Evolutionary conservation across 768 basidiomycete species (phyloP).

Genomic region (Tulasnella sp.): DNA sequence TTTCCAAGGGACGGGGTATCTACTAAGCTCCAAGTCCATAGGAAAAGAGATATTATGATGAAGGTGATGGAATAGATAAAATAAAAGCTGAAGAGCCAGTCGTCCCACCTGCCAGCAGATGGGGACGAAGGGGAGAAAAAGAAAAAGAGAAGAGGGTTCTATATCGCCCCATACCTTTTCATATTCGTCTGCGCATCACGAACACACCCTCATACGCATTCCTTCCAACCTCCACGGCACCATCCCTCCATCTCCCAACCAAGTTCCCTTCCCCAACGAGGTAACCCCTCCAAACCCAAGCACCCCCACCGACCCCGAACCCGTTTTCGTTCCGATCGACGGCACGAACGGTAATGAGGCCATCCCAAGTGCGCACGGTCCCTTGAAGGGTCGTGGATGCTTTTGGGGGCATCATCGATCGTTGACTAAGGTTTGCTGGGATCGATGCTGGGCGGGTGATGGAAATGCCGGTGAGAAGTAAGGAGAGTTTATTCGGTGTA

Average conservation of each 20-base stretch:
- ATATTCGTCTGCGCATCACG: conserved; percentile 23
- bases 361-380: conserved; percentile 67
- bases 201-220: conserved; percentile 78
- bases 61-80: too few species aligned
- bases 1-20: too few species aligned
- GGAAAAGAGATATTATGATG: too few species aligned
- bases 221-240: conserved; percentile 46
- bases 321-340: neutral
- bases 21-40: too few species aligned
- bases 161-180: too few species aligned
- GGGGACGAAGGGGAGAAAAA: too few species aligned
- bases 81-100: too few species aligned
- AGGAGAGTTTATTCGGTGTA: neutral
- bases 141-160: too few species aligned
- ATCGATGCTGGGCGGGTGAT: neutral
- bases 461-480: neutral
- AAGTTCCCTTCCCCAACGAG: conserved; percentile 57
- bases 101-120: too few species aligned
- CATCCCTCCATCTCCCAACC: conserved; percentile 82
- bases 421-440: neutral
- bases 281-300: conserved; percentile 80
- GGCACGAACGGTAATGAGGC: conserved; percentile 54
- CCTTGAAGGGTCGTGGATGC: conserved; percentile 28
- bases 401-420: neutral
- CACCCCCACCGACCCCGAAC: conserved; percentile 19